Evolutionary conservation across 2,329 filamentous ascomycete genomes (phyloP), one percentile per base, ranked within the genome.

Genomic region (Passalora sequoiae): DNA sequence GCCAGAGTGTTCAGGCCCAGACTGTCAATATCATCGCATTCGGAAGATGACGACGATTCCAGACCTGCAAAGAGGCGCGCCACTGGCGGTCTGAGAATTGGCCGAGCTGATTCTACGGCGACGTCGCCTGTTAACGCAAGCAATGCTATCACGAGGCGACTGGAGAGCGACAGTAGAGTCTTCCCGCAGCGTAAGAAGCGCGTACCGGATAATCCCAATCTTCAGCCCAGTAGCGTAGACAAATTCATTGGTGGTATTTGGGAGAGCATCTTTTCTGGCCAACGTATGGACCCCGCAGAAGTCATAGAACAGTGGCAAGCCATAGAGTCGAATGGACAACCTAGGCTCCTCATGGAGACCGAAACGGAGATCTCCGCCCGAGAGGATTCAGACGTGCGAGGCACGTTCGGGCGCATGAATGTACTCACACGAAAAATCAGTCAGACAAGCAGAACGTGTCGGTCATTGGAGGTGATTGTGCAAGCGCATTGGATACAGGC

Each of bases 381-480:
- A 9, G 53, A 50, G 12, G 47, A 53, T 25, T 44, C 49, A 20
- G 38, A 46, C 2, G 49, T 53, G 2, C 62, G 54, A 20, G 51
- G 49, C 15, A 58, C 54, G 1, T 70, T 70, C 48, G 66, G 60
- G 22, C 59, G 63, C 28, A 69, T 70, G 64, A 71, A 66, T 22
- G 52, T 69, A 1, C 64, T 71, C 17, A 66, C 68, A 32, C 62
- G 67, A 3, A 70, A 68, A 41, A 64, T 70, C n/a, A 70, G 66
- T 22, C 68, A 70, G 43, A 67, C 73, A n/a, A 75, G 72, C 51
- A 69, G 74, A 10, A 71, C 74, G 1, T 76, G 70, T 41, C 65
- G 75, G n/a, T 74, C 74, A 1, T 63, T 78, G n/a, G 75, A 78
- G 55, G 75, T 78, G 44, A 74, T 78, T 17, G 72, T 78, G 2